Conservation (phyloP, 1,284 basidiomycete species). For the Ceratobasidium papillatum region DNA sequence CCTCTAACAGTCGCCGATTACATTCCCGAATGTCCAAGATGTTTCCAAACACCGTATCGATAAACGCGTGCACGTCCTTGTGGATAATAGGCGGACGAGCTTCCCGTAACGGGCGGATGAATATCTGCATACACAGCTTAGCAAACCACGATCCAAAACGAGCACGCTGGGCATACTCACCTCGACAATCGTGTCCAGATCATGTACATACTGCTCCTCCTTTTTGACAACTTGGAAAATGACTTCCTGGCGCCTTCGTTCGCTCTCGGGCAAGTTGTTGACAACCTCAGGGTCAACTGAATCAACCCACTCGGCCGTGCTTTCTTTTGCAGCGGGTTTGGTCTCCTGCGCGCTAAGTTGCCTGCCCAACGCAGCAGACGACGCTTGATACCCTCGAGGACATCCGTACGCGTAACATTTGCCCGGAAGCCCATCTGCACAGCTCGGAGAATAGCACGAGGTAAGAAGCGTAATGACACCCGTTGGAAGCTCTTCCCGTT, state of each 20-base stretch:
- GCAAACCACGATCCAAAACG: slow-evolving; percentile 13
- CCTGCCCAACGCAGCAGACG: slow-evolving; percentile 17
- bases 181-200: slow-evolving; percentile 75
- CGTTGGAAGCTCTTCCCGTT: slow-evolving; percentile 83
- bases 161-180: slow-evolving; percentile 10
- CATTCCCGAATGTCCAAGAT: slow-evolving; percentile 83
- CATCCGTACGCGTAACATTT: slow-evolving; percentile 78
- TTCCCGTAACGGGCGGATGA: slow-evolving; percentile 77
- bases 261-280: slow-evolving; percentile 72
- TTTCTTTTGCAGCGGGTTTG: slow-evolving; percentile 40
- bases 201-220: slow-evolving; percentile 90
- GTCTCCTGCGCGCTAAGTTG: slow-evolving; percentile 28
- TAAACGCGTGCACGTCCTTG: slow-evolving; percentile 75
- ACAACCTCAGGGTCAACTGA: slow-evolving; percentile 75
- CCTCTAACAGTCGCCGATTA: slow-evolving; percentile 82
- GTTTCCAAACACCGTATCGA: slow-evolving; percentile 88
- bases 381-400: slow-evolving; percentile 64
- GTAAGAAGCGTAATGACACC: slow-evolving; percentile 82
- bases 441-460: slow-evolving; percentile 85
- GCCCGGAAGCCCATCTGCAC: slow-evolving; percentile 64
- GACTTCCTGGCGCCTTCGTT: slow-evolving; percentile 86
- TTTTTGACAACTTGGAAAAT: slow-evolving; percentile 92
- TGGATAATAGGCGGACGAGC: slow-evolving; percentile 80
- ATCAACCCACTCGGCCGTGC: slow-evolving; percentile 76
- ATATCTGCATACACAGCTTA: slow-evolving; percentile 58